phyloP scores from a whole-genome alignment of 345 rosid genomes.

The Brassica carinata region DNA sequence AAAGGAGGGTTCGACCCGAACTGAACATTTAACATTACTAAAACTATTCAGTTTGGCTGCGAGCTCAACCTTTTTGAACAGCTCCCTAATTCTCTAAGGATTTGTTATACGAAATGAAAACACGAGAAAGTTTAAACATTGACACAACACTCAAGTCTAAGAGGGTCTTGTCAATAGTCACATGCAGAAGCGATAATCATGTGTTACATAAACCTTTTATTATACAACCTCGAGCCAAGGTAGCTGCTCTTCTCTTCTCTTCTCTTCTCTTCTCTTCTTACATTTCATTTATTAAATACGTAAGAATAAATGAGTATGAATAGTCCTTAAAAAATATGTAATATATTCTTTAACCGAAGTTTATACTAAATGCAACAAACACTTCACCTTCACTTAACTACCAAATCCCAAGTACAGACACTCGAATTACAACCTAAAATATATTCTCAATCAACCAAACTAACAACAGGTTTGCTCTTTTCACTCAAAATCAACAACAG shows the following conservation, averaged over 20 bases:
- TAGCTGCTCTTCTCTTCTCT: not conserved
- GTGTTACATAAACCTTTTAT: not conserved
- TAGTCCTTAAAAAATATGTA: too few species aligned
- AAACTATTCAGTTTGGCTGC: not conserved
- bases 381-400: constrained; percentile 1
- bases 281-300: not conserved
- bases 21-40: too few species aligned
- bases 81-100: not conserved
- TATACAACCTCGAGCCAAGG: not conserved
- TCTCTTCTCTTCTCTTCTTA: too few species aligned
- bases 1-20: too few species aligned
- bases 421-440: not conserved
- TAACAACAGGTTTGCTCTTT: constrained; percentile 17
- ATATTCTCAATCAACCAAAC: constrained; percentile 7
- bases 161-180: not conserved
- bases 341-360: too few species aligned
- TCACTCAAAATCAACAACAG: not conserved
- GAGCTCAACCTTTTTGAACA: not conserved
- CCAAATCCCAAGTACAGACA: not conserved
- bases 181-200: not conserved
- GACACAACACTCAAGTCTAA: not conserved
- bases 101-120: not conserved
- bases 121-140: not conserved
- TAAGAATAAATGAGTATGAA: not conserved
- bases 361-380: not conserved